Conservation (phyloP, 2,329 filamentous ascomycete species). For the Verruconis gallopava region DNA sequence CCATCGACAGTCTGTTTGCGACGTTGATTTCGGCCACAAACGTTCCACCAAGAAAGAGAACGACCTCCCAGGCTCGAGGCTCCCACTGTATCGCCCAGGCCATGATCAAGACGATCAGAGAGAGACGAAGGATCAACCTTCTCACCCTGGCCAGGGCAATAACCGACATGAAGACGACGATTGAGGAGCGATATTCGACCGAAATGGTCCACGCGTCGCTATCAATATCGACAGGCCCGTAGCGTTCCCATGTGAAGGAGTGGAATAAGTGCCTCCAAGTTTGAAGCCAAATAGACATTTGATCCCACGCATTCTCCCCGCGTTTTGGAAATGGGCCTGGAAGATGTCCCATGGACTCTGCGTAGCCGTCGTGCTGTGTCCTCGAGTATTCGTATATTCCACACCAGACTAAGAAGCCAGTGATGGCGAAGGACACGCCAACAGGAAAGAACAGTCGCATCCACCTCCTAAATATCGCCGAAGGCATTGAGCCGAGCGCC, state of each 20-base stretch:
- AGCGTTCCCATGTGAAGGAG: slow-evolving; percentile 14
- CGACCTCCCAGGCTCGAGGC: neutral
- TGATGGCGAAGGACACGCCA: neutral
- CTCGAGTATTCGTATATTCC: neutral
- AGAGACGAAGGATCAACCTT: neutral
- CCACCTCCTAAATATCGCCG: neutral
- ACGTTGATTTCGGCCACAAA: neutral
- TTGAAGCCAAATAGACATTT: neutral
- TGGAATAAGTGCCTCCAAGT: slow-evolving; percentile 14
- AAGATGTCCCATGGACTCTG: too few species aligned
- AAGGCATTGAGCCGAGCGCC: neutral
- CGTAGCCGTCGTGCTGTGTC: neutral
- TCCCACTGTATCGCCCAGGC: neutral
- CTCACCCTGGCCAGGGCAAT: slow-evolving; percentile 13
- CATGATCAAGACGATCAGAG: neutral
- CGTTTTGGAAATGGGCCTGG: neutral
- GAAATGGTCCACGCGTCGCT: slow-evolving; percentile 25
- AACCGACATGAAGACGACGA: slow-evolving; percentile 16
- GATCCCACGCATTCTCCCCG: neutral
- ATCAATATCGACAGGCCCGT: slow-evolving; percentile 15
- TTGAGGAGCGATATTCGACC: slow-evolving; percentile 21
- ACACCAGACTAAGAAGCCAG: neutral
- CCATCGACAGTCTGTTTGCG: neutral
- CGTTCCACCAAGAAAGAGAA: neutral
- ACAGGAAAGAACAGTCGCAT: neutral